Percentiles rank a stretch among this genome's conserved stretches.
Evolutionary conservation across 495 filamentous ascomycete species (phyloP).

Genomic region (Aspergillus steynii): DNA sequence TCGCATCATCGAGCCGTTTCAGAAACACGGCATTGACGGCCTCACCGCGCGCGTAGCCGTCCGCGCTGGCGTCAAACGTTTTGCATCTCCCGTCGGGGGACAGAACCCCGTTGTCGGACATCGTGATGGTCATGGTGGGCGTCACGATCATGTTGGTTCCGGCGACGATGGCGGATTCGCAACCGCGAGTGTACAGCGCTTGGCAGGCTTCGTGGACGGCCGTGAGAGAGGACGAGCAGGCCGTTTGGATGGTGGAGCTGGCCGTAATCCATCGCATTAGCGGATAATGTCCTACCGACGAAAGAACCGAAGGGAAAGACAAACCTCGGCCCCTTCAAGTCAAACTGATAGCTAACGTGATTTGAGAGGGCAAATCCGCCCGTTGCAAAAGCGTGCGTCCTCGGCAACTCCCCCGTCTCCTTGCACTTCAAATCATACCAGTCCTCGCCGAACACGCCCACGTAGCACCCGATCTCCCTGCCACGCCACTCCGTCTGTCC

Average conservation of each 20-base stretch:
- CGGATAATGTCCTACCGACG: not conserved
- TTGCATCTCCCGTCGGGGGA: conserved; percentile 37
- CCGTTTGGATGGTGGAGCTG: conserved; percentile 29
- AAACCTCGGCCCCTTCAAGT: conserved; percentile 30
- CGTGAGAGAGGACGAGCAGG: conserved; percentile 30
- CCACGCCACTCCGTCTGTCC: conserved; percentile 48
- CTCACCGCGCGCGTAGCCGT: conserved; percentile 63
- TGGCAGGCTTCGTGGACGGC: conserved; percentile 28
- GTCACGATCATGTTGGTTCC: conserved; percentile 40
- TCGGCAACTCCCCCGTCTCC: conserved; percentile 18
- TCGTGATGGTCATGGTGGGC: conserved; percentile 27
- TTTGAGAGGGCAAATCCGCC: conserved; percentile 35
- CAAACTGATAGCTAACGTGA: conserved; percentile 33
- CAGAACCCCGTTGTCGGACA: conserved; percentile 28
- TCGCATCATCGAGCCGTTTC: conserved; percentile 27
- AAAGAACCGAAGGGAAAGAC: not conserved
- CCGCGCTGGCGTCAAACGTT: conserved; percentile 57
- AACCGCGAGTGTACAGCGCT: conserved; percentile 33
- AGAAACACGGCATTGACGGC: conserved; percentile 34
- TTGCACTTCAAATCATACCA: conserved; percentile 25
- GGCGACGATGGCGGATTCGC: conserved; percentile 36
- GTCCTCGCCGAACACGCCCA: conserved; percentile 45
- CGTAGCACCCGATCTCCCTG: conserved; percentile 43
- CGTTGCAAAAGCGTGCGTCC: conserved; percentile 15
- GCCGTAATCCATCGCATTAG: not conserved